Base-by-base conservation (phyloP, 805 yeast genomes). In the Metschnikowia lachancei region DNA sequence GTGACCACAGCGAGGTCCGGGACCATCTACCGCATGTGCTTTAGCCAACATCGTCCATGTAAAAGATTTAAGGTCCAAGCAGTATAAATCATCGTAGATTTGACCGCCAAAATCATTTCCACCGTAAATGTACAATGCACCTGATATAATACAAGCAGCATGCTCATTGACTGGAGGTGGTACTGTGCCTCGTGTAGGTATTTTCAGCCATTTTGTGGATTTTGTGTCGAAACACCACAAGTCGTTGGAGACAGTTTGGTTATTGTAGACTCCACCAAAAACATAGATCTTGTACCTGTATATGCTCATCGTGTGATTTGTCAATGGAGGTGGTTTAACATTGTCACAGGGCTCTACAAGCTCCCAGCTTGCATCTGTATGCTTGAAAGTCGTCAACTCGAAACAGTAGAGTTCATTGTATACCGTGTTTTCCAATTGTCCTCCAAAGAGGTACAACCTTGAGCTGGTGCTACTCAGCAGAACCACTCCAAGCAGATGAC, bases 131-230 rank as follows among this genome's bases (percentile, higher is more conserved):
- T 85, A 86, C 78, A 94, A 75, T 41, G 83, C 74, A 58, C 89
- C 91, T 49, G 83, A 83, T 47, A 84, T 85, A 30, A 90, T 67
- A 11, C 92, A 78, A 12, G 96, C 82, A 3, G 97, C 81, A 64
- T 94, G 99, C 59, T 92, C 97, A 65, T 90, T 95, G 49, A 91
- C 77, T 0, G 97, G 92, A 2, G 86, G 83, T 2, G 97, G 97
- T 11, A 66, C 54, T n/a, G 75, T 69, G 9, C 95, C 95, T n/a
- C 79, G 69, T 31, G 95, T 81, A 43, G 76, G 76, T 32, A 87
- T 69, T 51, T 78, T 79, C 19, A 81, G 70, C 97, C 98, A 94
- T 34, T 75, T 74, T 56, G 80, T 81, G 7, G 66, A 63, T 8
- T 66, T 55, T 0, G 95, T 88, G 62, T 92, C 92, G 65, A 78